Evolutionary conservation across 805 yeast species (phyloP), one percentile per base, ranked within the genome.

Genomic region (Candida hungchunana): DNA sequence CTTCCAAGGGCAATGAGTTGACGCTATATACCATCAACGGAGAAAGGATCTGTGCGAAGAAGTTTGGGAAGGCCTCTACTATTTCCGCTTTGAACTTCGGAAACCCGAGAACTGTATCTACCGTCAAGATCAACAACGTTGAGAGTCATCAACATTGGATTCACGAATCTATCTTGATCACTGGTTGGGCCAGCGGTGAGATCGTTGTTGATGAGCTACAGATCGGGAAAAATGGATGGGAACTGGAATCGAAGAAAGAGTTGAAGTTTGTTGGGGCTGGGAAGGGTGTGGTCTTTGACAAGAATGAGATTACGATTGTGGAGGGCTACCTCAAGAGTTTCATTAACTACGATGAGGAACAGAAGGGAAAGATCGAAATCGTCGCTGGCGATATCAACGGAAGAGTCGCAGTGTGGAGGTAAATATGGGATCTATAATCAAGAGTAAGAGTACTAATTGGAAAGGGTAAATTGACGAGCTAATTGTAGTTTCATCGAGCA

Each of bases 341-440:
- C 22, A 36, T 53, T 13, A 55, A 60, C 39, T 63, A 55, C 8
- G 60, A 55, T 16, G 71, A 71, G 35, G 51, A 46, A 54, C 32
- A 49, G 45, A 29, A 52, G 62, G 56, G 77, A 57, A 39, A 55
- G 40, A 53, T 63, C 8, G 69, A 66, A 36, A 45, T 79, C 18
- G 60, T 75, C 7, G 63, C 75, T 19, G 85, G 84, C 4, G 82
- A 78, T 47, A 46, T 61, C 5, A 48, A 52, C 8, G 85, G 86
- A 1, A 59, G 66, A 31, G 68, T 81, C 4, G 69, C 69, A 37
- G 58, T 59, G 2, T 73, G 77, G 78, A 50, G 60, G 39, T 64
- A 42, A 47, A 27, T 9, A n/a, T n/a, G n/a, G n/a, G n/a, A n/a
- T n/a, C n/a, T n/a, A n/a, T n/a, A n/a, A n/a, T n/a, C n/a, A n/a